Evolutionary conservation across 306 rosid species (phyloP), one percentile per base, ranked within the genome.

Genomic region (Spatholobus suberectus): DNA sequence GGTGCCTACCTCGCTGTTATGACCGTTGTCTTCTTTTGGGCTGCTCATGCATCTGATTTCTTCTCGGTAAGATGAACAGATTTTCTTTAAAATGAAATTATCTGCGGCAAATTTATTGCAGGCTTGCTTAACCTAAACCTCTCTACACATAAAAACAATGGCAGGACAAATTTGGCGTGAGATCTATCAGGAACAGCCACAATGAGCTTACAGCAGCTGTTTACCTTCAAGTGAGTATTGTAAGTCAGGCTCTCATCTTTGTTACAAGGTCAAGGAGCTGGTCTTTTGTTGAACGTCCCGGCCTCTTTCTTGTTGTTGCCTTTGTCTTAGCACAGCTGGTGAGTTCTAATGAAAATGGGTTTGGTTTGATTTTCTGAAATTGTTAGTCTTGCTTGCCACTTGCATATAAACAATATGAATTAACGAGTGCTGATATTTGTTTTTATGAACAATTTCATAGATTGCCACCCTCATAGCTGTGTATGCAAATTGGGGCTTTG

Each of bases 191-290:
- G 76, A 76, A 69, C 0, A 83, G 0, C 29, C 0, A 63, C 1
- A 8, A 1, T 3, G 97, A 93, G 85, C 94, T 95, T 26, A 95
- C 91, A 12, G 92, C 97, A 80, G 98, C 98, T 15, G 81, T 93
- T 37, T 95, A 95, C 81, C 98, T 95, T 77, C 98, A 93, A 91
- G 97, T 95, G 75, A 95, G 98, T 75, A 91, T 88, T 43, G 85
- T 95, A 8, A 91, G 97, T 79, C 98, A 95, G 78, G 98, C 97
- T 72, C 94, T 95, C n/a, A 95, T 95, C 81, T 95, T 95, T 55
- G 97, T 93, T 9, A 95, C 98, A 3, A 78, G 98, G 32, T 93
- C 98, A 11, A 90, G 94, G 80, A 89, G 95, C 87, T 93, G 94
- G 95, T 93, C 97, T 21, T 95, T 4, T n/a, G 0, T 90, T 0